Evolutionary conservation across 768 basidiomycete genomes (phyloP).

Genomic region (Termitomyces sp.): DNA sequence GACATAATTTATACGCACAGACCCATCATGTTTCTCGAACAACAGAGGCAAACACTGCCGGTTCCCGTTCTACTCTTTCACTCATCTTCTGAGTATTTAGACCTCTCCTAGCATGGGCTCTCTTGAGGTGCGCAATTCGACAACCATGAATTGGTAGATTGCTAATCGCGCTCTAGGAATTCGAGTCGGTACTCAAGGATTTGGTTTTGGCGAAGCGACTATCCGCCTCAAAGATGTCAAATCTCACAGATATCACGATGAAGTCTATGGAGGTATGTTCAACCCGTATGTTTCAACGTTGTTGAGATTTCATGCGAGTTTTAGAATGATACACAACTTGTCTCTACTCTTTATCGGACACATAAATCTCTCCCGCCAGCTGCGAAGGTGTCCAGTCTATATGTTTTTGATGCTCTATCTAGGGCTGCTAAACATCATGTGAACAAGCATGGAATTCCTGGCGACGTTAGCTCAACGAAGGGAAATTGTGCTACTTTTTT

Average conservation of each 20-base stretch:
- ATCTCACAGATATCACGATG: constrained; percentile 72
- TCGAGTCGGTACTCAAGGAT: constrained; percentile 78
- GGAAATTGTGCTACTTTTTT: constrained; percentile 84
- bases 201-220: constrained; percentile 80
- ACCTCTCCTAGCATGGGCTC: constrained; percentile 32
- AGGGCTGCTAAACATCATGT: constrained; percentile 73
- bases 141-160: background rate
- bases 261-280: constrained; percentile 70
- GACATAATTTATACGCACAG: constrained; percentile 10
- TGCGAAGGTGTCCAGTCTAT: constrained; percentile 84
- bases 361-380: constrained; percentile 73
- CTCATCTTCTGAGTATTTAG: constrained; percentile 10
- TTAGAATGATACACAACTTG: constrained; percentile 82
- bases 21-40: constrained; percentile 23
- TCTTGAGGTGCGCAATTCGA: constrained; percentile 33
- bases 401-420: constrained; percentile 90
- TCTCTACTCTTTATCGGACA: constrained; percentile 84
- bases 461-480: constrained; percentile 50
- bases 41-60: constrained; percentile 31
- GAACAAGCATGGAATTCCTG: constrained; percentile 60
- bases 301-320: background rate
- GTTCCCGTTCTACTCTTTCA: constrained; percentile 13
- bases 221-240: constrained; percentile 82
- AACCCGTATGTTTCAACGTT: background rate
- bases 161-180: constrained; percentile 50